Evolutionary conservation across 805 yeast genomes (phyloP).

Genomic region (Metschnikowia drakensbergensis): DNA sequence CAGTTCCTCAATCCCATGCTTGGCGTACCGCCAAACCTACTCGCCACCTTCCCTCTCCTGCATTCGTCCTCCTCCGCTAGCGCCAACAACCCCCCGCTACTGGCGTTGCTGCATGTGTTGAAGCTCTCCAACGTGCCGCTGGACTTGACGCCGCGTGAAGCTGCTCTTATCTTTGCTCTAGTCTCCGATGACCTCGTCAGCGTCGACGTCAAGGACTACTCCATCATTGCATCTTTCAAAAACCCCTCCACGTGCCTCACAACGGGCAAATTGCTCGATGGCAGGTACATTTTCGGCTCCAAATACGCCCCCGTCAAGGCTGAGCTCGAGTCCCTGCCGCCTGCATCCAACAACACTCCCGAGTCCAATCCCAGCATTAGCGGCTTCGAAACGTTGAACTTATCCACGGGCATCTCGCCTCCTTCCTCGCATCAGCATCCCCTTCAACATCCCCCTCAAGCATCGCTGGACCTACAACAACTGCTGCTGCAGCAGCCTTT

Average conservation of each 20-base stretch:
- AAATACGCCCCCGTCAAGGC: slow-evolving; percentile 35
- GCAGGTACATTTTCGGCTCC: slow-evolving; percentile 37
- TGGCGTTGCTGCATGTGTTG: slow-evolving; percentile 8
- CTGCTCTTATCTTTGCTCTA: slow-evolving; percentile 61
- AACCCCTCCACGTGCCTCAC: slow-evolving; percentile 38
- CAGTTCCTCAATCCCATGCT: slow-evolving; percentile 14
- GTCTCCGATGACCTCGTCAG: slow-evolving; percentile 56
- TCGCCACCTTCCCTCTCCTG: slow-evolving; percentile 1
- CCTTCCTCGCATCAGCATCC: slow-evolving; percentile 20
- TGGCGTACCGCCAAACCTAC: slow-evolving; percentile 7
- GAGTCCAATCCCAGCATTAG: slow-evolving; percentile 9
- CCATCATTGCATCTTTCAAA: slow-evolving; percentile 34
- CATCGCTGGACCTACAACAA: slow-evolving; percentile 1
- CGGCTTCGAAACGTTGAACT: slow-evolving; percentile 25
- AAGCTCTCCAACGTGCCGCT: slow-evolving; percentile 53
- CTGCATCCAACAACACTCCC: slow-evolving; percentile 16
- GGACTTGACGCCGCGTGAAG: slow-evolving; percentile 64
- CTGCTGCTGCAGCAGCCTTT: slow-evolving; percentile 12
- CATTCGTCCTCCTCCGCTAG: background rate
- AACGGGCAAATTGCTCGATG: slow-evolving; percentile 38
- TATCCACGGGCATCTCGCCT: slow-evolving; percentile 33
- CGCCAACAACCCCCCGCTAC: slow-evolving; percentile 4
- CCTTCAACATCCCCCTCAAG: slow-evolving; percentile 7
- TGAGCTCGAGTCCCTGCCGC: slow-evolving; percentile 26
- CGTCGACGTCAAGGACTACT: slow-evolving; percentile 43